Base-by-base conservation (phyloP, 768 basidiomycete genomes). In the Galerina marginata region DNA sequence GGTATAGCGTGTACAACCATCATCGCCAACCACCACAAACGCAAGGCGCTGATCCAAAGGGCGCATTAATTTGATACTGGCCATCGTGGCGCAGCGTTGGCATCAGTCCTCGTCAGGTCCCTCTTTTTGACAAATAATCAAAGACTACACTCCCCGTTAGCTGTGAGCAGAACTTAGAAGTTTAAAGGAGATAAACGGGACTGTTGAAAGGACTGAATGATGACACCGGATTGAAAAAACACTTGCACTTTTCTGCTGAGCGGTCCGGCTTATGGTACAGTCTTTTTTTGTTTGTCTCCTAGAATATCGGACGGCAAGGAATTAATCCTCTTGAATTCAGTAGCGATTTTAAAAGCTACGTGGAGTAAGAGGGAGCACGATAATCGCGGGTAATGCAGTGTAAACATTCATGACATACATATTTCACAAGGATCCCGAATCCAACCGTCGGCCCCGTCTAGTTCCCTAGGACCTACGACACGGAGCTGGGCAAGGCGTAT, bases 221-320 rank as follows among this genome's bases (percentile, higher is more conserved):
- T 53, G 51, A 40, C 51, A 40, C 16, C 51, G 39, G 40, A 43
- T n/a, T 33, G 40, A 44, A 54, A 40, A 54, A 25, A 20, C 52
- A 42, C 37, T 7, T 33, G 25, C 11, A 42, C 6, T 20, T 42
- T 38, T 15, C 16, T 26, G 42, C 20, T 44, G 23, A 12, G 36
- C 47, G 29, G 47, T 33, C 47, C 25, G 25, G 47, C 47, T 33
- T 49, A 4, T 25, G 53, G 40, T 26, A 6, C 23, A 43, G 12
- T 29, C 53, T 40, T 15, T 14, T 20, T 44, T 54, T 12, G 1
- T 26, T 44, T 43, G 23, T 10, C 29, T 44, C 53, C 53, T 54
- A 43, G 29, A 43, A 25, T 25, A 33, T 54, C 53, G 53, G 53
- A 54, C 9, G 26, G 23, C 9, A 7, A 26, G 20, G 36, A 29